Evolutionary conservation across 2,329 filamentous ascomycete species (phyloP).

Genomic region (Botrytis paeoniae): DNA sequence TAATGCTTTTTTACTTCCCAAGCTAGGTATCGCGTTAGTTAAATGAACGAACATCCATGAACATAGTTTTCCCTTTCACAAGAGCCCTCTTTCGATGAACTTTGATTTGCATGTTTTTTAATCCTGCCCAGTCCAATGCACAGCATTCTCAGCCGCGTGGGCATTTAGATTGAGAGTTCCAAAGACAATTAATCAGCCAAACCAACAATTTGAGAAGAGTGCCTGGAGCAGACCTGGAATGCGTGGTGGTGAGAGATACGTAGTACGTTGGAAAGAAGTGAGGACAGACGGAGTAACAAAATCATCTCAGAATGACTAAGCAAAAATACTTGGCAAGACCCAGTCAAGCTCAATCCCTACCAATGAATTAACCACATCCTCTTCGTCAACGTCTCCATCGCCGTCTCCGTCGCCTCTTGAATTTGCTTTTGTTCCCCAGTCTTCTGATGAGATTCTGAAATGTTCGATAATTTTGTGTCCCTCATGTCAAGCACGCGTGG

Average conservation of each 20-base stretch:
- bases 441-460: neutral
- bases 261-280: neutral
- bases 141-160: neutral
- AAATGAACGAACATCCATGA: neutral
- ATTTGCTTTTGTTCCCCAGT: neutral
- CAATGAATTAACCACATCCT: neutral
- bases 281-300: neutral
- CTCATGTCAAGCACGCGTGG: neutral
- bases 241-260: neutral
- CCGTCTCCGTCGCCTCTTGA: neutral
- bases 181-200: neutral
- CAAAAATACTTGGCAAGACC: neutral
- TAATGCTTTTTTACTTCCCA: neutral
- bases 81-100: neutral
- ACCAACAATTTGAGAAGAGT: neutral
- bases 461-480: neutral
- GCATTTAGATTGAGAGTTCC: accelerated
- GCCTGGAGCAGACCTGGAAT: neutral
- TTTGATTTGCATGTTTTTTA: neutral
- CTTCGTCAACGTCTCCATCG: neutral
- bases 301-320: neutral
- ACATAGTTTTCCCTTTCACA: neutral
- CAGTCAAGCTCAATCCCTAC: neutral
- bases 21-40: neutral
- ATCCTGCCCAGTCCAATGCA: neutral